These are phyloP conservation scores for Starmerella apicola DNA, from an alignment of 805 yeast genomes.

Conservation along the genomic window DNA sequence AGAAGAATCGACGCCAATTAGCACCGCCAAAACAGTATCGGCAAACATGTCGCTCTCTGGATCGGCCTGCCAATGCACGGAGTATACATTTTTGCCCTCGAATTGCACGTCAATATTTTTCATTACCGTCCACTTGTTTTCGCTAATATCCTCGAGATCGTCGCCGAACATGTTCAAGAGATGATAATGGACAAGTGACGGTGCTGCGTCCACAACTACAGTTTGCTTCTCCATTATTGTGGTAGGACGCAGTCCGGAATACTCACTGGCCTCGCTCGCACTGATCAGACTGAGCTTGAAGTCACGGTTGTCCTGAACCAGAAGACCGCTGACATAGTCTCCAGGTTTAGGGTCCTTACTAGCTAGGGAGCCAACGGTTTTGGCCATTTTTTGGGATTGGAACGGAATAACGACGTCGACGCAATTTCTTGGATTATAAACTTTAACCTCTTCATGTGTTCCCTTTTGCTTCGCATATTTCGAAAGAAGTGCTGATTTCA, in stretches of 20 bases:
- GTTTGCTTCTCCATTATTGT: conserved; percentile 72
- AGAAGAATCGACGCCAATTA: conserved; percentile 83
- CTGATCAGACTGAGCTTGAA: conserved; percentile 76
- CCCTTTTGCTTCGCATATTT: conserved; percentile 71
- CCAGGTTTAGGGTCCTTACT: conserved; percentile 27
- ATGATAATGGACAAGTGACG: conserved; percentile 76
- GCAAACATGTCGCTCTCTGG: conserved; percentile 86
- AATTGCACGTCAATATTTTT: conserved; percentile 44
- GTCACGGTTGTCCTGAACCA: conserved; percentile 63
- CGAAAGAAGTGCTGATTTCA: conserved; percentile 82
- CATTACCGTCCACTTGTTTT: conserved; percentile 40
- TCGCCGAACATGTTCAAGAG: conserved; percentile 92
- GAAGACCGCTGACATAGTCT: conserved; percentile 57
- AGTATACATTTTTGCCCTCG: conserved; percentile 36
- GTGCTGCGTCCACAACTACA: conserved; percentile 64
- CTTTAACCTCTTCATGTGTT: conserved; percentile 79
- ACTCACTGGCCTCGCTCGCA: conserved; percentile 78
- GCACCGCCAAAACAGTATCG: conserved; percentile 80
- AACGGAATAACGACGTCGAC: conserved; percentile 64
- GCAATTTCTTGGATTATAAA: conserved; percentile 86
- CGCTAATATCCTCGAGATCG: conserved; percentile 32
- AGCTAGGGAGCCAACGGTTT: conserved; percentile 51
- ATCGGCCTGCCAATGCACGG: conserved; percentile 85
- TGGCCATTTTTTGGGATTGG: conserved; percentile 74
- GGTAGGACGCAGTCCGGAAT: conserved; percentile 74